Evolutionary conservation across 495 filamentous ascomycete genomes (phyloP), one percentile per base, ranked within the genome.

Genomic region (Jackrogersella multiformis): DNA sequence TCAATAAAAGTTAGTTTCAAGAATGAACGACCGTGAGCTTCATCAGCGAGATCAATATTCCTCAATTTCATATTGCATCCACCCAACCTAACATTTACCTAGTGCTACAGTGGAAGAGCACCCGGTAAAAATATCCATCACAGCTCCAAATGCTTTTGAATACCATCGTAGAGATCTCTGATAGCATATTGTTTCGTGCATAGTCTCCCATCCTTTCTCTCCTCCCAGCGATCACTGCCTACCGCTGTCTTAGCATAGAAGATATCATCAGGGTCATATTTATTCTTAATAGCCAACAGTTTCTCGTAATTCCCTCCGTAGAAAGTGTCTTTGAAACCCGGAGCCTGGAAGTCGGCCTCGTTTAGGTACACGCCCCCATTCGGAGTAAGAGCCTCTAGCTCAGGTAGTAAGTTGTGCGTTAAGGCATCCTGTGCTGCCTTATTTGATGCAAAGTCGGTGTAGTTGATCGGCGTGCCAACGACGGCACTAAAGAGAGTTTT

Each of bases 241-340:
- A 87, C 84, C 0, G 79, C 82, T 1, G 77, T 82, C 5, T 53
- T 61, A 0, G 73, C 83, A 63, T 83, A 86, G 56, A 86, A 83
- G 9, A 82, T 55, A 39, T 72, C 65, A 6, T 73, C 74, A 0
- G 83, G 80, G 63, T 87, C 84, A 39, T 77, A 80, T 53, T 76
- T 80, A 41, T 75, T 66, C 76, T 87, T 87, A 20, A 85, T 77
- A 13, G 61, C 34, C n/a, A 77, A 66, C 32, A 86, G 69, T n/a
- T 59, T 69, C 1, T 58, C 53, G 42, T 82, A 85, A 38, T 79
- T 77, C 1, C n/a, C 62, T 0, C 85, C 84, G 41, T 80, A 87
- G 12, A 76, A 72, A 1, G 26, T 60, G 13, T 45, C 13, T 51
- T 72, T 48, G 56, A 66, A 74, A 15, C 66, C 44, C n/a, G 77